phyloP scores from a whole-genome alignment of 352 stramenopile species.

The Globisporangium sylvaticum region DNA sequence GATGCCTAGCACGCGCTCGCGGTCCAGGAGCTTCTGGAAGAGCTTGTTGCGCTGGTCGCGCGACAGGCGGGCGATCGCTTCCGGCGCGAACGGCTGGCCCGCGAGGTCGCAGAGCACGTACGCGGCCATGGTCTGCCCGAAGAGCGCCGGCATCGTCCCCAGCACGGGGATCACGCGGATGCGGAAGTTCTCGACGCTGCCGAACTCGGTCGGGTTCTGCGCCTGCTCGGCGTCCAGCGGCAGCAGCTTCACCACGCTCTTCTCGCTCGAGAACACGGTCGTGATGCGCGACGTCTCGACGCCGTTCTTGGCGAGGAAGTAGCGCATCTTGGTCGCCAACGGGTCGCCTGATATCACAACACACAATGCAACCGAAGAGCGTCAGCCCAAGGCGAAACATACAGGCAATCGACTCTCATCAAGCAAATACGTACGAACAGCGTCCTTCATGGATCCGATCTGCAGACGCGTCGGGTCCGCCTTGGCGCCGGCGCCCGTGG shows the following conservation, averaged over 20 bases:
- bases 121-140: slow-evolving; percentile 95
- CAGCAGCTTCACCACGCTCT: slow-evolving; percentile 94
- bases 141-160: slow-evolving; percentile 93
- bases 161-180: slow-evolving; percentile 95
- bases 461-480: slow-evolving; percentile 95
- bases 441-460: slow-evolving; percentile 94
- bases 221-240: slow-evolving; percentile 92
- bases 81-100: slow-evolving; percentile 82
- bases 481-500: slow-evolving; percentile 93
- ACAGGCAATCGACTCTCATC: neutral
- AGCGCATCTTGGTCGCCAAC: slow-evolving; percentile 94
- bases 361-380: neutral
- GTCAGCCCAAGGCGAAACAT: neutral
- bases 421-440: slow-evolving; percentile 52
- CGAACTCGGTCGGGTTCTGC: slow-evolving; percentile 90
- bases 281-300: slow-evolving; percentile 69
- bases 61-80: slow-evolving; percentile 63
- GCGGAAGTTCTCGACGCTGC: slow-evolving; percentile 95
- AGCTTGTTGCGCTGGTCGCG: slow-evolving; percentile 86
- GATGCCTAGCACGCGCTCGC: slow-evolving; percentile 60
- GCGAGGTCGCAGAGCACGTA: slow-evolving; percentile 93
- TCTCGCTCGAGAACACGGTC: slow-evolving; percentile 94
- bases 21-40: slow-evolving; percentile 78
- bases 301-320: slow-evolving; percentile 88
- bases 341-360: slow-evolving; percentile 72